Conservation (phyloP, 2,329 filamentous ascomycete species). For the Fusarium anthophilum region DNA sequence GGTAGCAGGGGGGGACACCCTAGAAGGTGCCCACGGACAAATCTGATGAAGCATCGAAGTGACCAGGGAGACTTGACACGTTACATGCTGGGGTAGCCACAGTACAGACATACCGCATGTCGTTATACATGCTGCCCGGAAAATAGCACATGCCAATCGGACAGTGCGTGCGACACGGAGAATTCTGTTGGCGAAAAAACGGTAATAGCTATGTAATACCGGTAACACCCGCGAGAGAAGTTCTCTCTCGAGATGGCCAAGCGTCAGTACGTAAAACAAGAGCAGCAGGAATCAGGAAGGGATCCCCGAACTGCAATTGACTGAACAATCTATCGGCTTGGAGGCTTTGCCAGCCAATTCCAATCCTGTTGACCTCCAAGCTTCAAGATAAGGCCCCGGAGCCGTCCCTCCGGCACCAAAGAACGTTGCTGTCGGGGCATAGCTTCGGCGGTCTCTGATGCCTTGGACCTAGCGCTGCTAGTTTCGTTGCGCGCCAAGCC, state of each 20-base stretch:
- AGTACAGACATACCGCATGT: not conserved
- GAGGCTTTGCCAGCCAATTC: not conserved
- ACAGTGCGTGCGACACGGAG: conserved; percentile 8
- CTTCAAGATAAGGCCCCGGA: not conserved
- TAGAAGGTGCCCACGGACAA: conserved; percentile 12
- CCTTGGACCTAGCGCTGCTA: not conserved
- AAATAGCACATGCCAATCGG: not conserved
- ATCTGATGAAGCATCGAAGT: conserved; percentile 31
- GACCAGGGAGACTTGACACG: conserved; percentile 34
- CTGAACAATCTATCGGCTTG: not conserved
- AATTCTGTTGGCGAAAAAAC: not conserved
- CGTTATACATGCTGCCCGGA: not conserved
- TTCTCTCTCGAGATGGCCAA: not conserved
- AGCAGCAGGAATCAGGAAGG: not conserved
- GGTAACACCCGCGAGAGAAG: conserved; percentile 2
- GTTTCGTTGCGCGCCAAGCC: conserved; percentile 4
- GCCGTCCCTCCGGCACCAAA: not conserved
- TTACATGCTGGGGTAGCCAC: conserved; percentile 30
- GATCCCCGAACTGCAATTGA: not conserved
- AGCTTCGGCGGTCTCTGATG: conserved; percentile 10
- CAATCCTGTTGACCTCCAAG: not conserved
- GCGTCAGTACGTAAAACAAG: not conserved
- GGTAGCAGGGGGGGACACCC: conserved; percentile 11
- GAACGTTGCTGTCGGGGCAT: not conserved
- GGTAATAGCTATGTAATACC: not conserved